These are phyloP conservation scores for Cymodocea nodosa DNA, from an alignment of 116 monocot species.

Conservation along the genomic window DNA sequence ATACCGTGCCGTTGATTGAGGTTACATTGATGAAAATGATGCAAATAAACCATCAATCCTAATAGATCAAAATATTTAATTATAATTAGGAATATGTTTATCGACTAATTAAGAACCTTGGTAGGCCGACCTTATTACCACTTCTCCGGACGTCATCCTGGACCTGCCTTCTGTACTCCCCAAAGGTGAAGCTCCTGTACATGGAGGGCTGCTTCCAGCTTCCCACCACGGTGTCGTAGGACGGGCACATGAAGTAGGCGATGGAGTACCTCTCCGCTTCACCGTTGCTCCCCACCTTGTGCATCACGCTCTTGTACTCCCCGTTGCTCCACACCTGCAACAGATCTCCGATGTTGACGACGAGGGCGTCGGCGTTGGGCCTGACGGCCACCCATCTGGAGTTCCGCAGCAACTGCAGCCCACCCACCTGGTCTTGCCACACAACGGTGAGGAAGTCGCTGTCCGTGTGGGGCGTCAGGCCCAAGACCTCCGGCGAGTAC, in stretches of 20 bases:
- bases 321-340: conserved; percentile 93
- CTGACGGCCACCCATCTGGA: conserved; percentile 68
- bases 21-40: too few species aligned
- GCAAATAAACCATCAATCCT: too few species aligned
- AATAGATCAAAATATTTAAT: too few species aligned
- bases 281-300: conserved; percentile 44
- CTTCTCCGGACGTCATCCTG: conserved; percentile 62
- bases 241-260: conserved; percentile 78
- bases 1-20: too few species aligned
- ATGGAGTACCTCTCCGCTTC: conserved; percentile 58
- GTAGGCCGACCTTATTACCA: conserved; percentile 67
- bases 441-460: conserved; percentile 88
- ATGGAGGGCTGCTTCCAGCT: conserved; percentile 33
- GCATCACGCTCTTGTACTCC: conserved; percentile 76
- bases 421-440: conserved; percentile 69
- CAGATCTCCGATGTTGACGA: conserved; percentile 95
- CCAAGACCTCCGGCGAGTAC: conserved; percentile 45
- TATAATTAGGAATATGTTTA: too few species aligned
- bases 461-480: conserved; percentile 85
- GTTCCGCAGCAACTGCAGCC: conserved; percentile 69
- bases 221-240: conserved; percentile 44
- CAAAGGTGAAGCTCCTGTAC: conserved; percentile 60
- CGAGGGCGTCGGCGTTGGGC: conserved; percentile 65
- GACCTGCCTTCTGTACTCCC: conserved; percentile 67
- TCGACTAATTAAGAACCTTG: conserved; percentile 46